A percentile compares a stretch with the other conserved stretches of the same genome.
These are phyloP conservation scores for Selaginella tamariscina DNA, from an alignment of 75 land plant genomes.

Conservation along the genomic window DNA sequence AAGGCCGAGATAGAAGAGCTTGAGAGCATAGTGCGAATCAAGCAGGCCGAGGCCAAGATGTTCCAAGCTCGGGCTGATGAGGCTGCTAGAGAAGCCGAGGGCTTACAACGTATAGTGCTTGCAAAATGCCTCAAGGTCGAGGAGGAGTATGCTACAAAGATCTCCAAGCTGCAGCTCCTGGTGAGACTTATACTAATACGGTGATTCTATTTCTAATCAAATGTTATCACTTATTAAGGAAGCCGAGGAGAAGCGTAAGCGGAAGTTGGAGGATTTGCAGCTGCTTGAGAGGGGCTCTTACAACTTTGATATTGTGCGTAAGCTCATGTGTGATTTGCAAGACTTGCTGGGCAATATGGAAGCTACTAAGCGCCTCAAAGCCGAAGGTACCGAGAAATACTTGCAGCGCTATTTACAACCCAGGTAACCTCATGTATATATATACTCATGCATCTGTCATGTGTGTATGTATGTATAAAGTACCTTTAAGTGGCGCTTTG, in stretches of 20 bases:
- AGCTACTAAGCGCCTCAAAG: background rate
- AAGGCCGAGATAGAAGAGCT: slow-evolving; percentile 69
- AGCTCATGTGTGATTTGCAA: background rate
- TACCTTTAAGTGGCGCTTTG: no score
- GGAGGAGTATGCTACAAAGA: slow-evolving; percentile 50
- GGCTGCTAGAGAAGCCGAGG: slow-evolving; percentile 83
- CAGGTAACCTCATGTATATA: no score
- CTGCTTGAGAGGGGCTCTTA: slow-evolving; percentile 35
- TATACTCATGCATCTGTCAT: no score
- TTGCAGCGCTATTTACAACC: background rate
- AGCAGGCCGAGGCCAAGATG: slow-evolving; percentile 87
- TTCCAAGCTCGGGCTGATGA: slow-evolving; percentile 74
- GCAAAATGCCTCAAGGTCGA: slow-evolving; percentile 69
- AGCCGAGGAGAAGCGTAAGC: slow-evolving; percentile 54
- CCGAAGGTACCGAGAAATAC: background rate
- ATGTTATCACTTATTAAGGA: no score
- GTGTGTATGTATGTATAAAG: no score
- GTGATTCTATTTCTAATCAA: no score
- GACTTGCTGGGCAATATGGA: background rate
- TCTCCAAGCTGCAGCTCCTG: slow-evolving; percentile 44
- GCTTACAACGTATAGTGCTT: slow-evolving; percentile 51
- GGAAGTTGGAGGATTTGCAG: slow-evolving; percentile 63
- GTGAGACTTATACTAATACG: no score
- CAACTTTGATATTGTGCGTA: background rate
- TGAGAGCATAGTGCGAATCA: slow-evolving; percentile 69